A percentile compares a stretch with the other conserved stretches of the same genome.
Evolutionary conservation across 371 early-diverging fungal genomes (phyloP).

Genomic region (Mucor mucedo): DNA sequence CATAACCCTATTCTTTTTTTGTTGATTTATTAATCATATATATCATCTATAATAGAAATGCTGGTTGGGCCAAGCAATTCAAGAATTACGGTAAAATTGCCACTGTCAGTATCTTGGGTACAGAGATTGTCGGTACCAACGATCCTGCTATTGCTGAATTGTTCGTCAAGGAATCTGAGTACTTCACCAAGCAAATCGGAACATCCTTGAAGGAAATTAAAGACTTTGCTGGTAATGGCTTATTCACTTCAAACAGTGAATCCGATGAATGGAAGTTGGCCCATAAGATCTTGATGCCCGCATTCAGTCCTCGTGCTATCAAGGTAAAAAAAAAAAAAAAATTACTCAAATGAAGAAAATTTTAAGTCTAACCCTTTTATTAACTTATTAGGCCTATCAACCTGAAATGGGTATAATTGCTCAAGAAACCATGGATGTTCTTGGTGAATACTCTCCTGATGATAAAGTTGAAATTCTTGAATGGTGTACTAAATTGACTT

Average conservation of each 20-base stretch:
- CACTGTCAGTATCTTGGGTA: slow-evolving; percentile 32
- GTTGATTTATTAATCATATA: no score
- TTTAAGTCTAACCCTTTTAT: no score
- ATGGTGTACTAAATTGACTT: slow-evolving; percentile 63
- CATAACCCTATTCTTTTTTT: no score
- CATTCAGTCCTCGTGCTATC: slow-evolving; percentile 49
- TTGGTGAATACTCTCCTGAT: slow-evolving; percentile 37
- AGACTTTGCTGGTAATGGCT: slow-evolving; percentile 41
- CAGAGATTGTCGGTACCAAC: slow-evolving; percentile 30
- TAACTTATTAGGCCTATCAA: slow-evolving; percentile 38
- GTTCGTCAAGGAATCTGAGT: slow-evolving; percentile 43
- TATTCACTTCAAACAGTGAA: slow-evolving; percentile 51
- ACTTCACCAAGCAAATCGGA: slow-evolving; percentile 44
- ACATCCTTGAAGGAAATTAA: slow-evolving; percentile 37
- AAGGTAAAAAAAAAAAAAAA: slow-evolving; percentile 25
- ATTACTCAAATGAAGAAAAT: not conserved
- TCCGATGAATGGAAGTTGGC: slow-evolving; percentile 55
- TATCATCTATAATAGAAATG: slow-evolving; percentile 18
- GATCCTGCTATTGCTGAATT: slow-evolving; percentile 44
- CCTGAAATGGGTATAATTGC: slow-evolving; percentile 49
- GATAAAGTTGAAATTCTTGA: slow-evolving; percentile 51
- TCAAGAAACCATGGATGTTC: slow-evolving; percentile 38
- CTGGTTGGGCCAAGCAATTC: slow-evolving; percentile 34
- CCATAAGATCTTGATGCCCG: slow-evolving; percentile 59
- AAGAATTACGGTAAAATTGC: slow-evolving; percentile 34